Evolutionary conservation across 768 basidiomycete species (phyloP).

Genomic region (Postia placenta): DNA sequence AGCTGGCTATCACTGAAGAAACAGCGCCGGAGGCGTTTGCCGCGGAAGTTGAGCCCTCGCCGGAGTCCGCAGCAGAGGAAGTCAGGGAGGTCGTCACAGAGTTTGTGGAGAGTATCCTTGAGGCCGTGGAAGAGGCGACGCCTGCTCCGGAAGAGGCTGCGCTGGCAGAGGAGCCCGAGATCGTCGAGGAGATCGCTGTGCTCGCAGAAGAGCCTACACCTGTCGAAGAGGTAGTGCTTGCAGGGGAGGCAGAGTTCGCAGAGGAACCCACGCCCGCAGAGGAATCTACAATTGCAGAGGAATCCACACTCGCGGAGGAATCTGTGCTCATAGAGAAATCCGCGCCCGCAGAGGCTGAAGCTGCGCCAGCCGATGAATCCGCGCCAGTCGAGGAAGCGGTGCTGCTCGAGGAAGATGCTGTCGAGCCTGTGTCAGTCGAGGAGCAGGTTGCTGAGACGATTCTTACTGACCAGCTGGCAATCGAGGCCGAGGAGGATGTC

Average conservation of each 20-base stretch:
- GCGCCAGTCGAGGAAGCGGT: background rate
- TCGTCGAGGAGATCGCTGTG: background rate
- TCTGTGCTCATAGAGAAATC: background rate
- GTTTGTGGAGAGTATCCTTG: no score
- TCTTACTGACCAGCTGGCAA: no score
- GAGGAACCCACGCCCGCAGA: background rate
- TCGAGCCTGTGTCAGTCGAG: no score
- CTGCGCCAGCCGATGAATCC: background rate
- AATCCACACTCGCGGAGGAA: background rate
- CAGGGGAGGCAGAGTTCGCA: background rate
- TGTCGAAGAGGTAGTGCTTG: background rate
- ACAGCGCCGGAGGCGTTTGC: no score
- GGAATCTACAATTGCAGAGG: background rate
- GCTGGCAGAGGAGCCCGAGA: background rate
- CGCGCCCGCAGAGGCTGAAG: background rate
- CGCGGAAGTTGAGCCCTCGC: no score
- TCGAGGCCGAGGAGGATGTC: background rate
- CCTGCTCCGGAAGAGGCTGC: background rate
- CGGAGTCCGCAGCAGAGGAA: no score
- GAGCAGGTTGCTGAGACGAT: background rate
- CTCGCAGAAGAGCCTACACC: background rate
- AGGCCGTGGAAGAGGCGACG: background rate
- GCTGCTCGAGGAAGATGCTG: constrained; percentile 1
- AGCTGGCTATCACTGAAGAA: no score
- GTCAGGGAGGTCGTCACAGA: no score